Percentiles rank a stretch among this genome's conserved stretches.
Evolutionary conservation across 2,329 filamentous ascomycete genomes (phyloP).

Genomic region (Knufia fluminis): DNA sequence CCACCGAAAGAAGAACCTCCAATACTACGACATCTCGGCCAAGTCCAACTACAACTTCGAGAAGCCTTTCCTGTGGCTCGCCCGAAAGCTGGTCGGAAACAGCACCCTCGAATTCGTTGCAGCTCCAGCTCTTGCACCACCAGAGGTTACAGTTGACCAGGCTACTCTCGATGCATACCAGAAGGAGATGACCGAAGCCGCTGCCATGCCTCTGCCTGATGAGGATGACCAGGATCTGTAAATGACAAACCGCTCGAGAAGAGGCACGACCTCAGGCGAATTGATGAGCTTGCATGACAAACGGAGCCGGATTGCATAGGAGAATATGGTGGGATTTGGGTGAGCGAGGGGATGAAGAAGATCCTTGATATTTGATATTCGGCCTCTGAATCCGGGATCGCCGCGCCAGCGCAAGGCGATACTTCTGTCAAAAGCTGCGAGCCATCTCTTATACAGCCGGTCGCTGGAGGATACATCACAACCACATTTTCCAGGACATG

Average conservation of each 20-base stretch:
- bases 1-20: constrained; percentile 99
- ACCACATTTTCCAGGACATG: constrained; percentile 3
- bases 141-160: constrained; percentile 82
- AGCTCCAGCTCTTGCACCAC: constrained; percentile 85
- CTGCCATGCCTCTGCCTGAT: constrained; percentile 76
- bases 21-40: constrained; percentile 99
- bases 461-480: not conserved
- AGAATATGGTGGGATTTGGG: constrained; percentile 1
- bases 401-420: not conserved
- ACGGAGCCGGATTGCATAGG: constrained; percentile 1
- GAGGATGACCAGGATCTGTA: constrained; percentile 69
- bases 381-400: not conserved
- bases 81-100: constrained; percentile 96
- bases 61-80: constrained; percentile 99
- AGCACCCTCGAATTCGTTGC: constrained; percentile 90
- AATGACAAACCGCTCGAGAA: constrained; percentile 13
- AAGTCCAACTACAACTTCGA: constrained; percentile 99
- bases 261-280: not conserved
- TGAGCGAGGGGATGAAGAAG: constrained; percentile 9
- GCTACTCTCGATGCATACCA: constrained; percentile 71
- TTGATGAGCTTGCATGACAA: constrained; percentile 6
- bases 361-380: constrained; percentile 9
- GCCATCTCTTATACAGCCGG: constrained; percentile 6
- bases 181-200: constrained; percentile 78
- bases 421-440: constrained; percentile 1